Conservation (phyloP, 257 asterid genomes). For the Nicotiana benthamiana region DNA sequence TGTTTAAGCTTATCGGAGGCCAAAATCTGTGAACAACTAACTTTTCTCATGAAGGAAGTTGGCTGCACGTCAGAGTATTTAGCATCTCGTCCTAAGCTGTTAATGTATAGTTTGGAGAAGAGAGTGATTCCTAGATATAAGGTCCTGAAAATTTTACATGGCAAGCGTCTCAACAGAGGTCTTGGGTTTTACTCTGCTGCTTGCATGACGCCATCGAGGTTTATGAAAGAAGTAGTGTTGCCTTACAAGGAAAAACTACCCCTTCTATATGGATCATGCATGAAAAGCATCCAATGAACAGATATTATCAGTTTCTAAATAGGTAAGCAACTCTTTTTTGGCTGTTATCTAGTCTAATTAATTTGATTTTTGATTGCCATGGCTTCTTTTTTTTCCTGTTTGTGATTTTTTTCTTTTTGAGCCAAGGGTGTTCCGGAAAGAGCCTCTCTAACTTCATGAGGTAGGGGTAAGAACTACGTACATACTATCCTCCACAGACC, state of each 20-base stretch:
- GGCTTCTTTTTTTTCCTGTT: not conserved
- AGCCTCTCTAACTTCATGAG: too few relatives aligned
- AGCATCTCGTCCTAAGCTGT: not conserved
- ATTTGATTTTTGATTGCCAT: not conserved
- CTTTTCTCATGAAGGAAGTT: not conserved
- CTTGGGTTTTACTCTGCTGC: not conserved
- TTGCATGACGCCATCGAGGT: not conserved
- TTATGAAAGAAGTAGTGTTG: not conserved
- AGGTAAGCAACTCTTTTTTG: not conserved
- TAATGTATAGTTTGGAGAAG: slow-evolving; percentile 12
- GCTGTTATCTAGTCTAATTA: not conserved
- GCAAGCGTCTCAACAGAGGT: not conserved
- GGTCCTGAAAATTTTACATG: slow-evolving; percentile 4
- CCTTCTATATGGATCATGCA: slow-evolving; percentile 1
- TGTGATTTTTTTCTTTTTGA: too few relatives aligned
- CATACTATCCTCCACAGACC: too few relatives aligned
- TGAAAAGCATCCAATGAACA: not conserved
- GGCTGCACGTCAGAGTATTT: not conserved
- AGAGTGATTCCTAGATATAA: slow-evolving; percentile 16
- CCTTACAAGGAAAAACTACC: slow-evolving; percentile 13
- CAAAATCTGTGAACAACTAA: not conserved
- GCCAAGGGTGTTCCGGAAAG: not conserved
- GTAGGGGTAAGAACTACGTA: too few relatives aligned
- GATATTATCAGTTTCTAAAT: not conserved
- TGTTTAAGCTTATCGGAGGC: not conserved